Evolutionary conservation across 306 rosid genomes (phyloP), one percentile per base, ranked within the genome.

Genomic region (Quercus cerris): DNA sequence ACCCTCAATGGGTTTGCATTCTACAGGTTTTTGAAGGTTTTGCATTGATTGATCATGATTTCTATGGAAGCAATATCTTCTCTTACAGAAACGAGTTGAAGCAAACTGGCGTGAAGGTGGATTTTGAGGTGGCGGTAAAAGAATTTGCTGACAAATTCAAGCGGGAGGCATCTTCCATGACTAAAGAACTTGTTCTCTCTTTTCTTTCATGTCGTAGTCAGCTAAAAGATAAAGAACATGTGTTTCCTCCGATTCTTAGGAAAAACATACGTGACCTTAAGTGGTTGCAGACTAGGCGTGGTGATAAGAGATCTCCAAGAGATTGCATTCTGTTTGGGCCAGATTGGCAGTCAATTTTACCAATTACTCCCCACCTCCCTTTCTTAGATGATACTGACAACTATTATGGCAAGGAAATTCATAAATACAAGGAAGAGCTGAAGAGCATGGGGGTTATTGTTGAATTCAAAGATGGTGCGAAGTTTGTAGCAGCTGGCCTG

Each of bases 1-100:
- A 91, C 22, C 77, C 85, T 28, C 77, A 74, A 19, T 93, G 95
- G 95, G 97, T 86, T 35, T 81, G 92, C 83, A 82, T 94, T 74
- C 78, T 91, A 22, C 81, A 86, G 70, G 90, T 91, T 9, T 87
- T 94, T 75, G 5, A 27, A 31, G 86, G 83, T 59, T 77, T 88
- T 31, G 89, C 95, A 3, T 12, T 91, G 78, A 83, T 94, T 38
- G 92, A 89, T 82, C 49, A 66, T 51, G 22, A 52, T 30, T 89
- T 83, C 81, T 90, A 91, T 49, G 92, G 91, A 27, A 17, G 10
- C 41, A 18, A 30, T 49, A 71, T 90, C 35, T 57, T 54, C 20
- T 4, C 1, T 14, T 89, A 75, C 86, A 75, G 25, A 74, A 3
- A 27, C 22, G 89, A 85, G 64, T 58, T 94, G 86, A 82, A 73